Percentiles rank a stretch among this genome's conserved stretches.
These are phyloP conservation scores for Triticum timopheevii DNA, from an alignment of 176 grass and related monocot species.

Conservation along the genomic window DNA sequence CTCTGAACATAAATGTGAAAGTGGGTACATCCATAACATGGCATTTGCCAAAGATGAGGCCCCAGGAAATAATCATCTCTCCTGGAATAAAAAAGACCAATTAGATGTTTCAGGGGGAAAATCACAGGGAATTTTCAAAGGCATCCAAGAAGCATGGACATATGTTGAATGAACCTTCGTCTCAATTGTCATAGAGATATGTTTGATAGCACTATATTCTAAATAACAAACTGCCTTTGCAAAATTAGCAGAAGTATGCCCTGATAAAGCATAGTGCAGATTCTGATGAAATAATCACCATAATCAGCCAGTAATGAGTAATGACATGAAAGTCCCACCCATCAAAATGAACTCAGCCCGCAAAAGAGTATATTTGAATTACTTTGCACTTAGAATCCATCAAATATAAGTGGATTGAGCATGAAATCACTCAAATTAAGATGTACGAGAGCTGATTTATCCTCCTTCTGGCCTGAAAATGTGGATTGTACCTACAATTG, in stretches of 20 bases:
- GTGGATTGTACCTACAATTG: too few relatives aligned
- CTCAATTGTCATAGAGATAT: too few relatives aligned
- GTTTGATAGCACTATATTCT: too few relatives aligned
- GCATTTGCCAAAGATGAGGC: conserved; percentile 83
- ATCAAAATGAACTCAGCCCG: conserved; percentile 95
- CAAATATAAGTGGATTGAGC: background rate
- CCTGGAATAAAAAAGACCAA: conserved; percentile 50
- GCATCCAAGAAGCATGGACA: too few relatives aligned
- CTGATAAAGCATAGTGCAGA: too few relatives aligned
- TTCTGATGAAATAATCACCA: too few relatives aligned
- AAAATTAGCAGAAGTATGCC: conserved; percentile 75
- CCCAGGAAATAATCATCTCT: conserved; percentile 94
- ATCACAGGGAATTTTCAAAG: too few relatives aligned
- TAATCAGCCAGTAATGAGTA: conserved; percentile 33
- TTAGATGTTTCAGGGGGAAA: conserved; percentile 19
- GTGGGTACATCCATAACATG: conserved; percentile 87
- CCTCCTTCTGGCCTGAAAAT: background rate
- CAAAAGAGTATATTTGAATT: conserved; percentile 6
- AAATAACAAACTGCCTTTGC: conserved; percentile 78
- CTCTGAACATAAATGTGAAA: conserved; percentile 95
- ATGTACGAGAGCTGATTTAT: conserved; percentile 69
- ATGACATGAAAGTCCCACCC: conserved; percentile 95
- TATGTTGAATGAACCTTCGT: too few relatives aligned
- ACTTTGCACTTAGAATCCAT: background rate
- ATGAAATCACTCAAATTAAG: conserved; percentile 8